Percentiles rank a stretch among this genome's conserved stretches.
Evolutionary conservation across 805 yeast genomes (phyloP).

Genomic region (Zygosaccharomyces kombuchaensis): DNA sequence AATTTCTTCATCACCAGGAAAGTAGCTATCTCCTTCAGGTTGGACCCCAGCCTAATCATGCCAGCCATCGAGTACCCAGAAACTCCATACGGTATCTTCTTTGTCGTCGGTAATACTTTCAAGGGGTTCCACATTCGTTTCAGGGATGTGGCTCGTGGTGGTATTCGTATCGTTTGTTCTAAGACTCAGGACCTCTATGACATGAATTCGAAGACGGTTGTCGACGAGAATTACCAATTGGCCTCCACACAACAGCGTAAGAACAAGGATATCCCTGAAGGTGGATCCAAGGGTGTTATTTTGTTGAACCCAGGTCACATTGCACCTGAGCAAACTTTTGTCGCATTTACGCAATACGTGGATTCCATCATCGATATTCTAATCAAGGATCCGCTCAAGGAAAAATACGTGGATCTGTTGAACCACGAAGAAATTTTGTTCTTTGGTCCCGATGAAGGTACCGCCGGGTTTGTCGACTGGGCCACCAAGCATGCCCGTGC

Average conservation of each 20-base stretch:
- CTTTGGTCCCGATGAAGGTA: slow-evolving; percentile 99
- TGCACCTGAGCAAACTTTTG: slow-evolving; percentile 73
- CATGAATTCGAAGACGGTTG: slow-evolving; percentile 78
- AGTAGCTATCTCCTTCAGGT: slow-evolving; percentile 90
- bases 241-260: slow-evolving; percentile 95
- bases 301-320: slow-evolving; percentile 66
- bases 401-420: slow-evolving; percentile 77
- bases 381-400: slow-evolving; percentile 76
- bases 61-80: slow-evolving; percentile 87
- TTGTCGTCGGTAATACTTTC: slow-evolving; percentile 93
- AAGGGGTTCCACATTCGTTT: slow-evolving; percentile 97
- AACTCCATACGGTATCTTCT: slow-evolving; percentile 90
- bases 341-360: slow-evolving; percentile 87
- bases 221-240: slow-evolving; percentile 93
- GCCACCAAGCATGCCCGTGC: slow-evolving; percentile 89
- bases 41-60: slow-evolving; percentile 73
- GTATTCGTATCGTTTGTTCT: slow-evolving; percentile 90
- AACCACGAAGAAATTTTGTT: slow-evolving; percentile 84
- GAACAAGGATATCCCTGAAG: slow-evolving; percentile 98
- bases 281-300: slow-evolving; percentile 97
- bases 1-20: slow-evolving; percentile 91
- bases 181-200: slow-evolving; percentile 81
- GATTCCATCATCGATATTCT: slow-evolving; percentile 86
- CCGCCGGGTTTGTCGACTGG: slow-evolving; percentile 95
- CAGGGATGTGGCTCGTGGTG: slow-evolving; percentile 97